Evolutionary conservation across 306 rosid species (phyloP).

Genomic region (Calophaca sinica): DNA sequence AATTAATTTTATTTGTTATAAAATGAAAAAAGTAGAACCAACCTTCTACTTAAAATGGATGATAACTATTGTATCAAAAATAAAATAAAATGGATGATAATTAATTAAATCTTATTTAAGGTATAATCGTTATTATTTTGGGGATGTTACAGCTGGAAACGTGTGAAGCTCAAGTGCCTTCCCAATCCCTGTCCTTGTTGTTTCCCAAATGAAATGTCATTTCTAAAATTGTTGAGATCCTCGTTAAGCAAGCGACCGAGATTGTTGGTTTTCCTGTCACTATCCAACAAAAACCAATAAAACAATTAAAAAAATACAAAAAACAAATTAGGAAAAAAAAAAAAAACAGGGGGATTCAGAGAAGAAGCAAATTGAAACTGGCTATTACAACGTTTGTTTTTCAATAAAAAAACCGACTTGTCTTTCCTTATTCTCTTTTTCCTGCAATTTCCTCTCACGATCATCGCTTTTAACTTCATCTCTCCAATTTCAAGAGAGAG

Average conservation of each 20-base stretch:
- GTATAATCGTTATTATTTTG: too few relatives aligned
- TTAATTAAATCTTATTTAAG: too few relatives aligned
- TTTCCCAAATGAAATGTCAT: constrained; percentile 27
- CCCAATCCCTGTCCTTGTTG: neutral
- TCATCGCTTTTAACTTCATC: constrained; percentile 17
- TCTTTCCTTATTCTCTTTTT: constrained; percentile 31
- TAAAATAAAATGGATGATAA: too few relatives aligned
- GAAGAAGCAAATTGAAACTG: constrained; percentile 3
- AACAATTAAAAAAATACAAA: neutral
- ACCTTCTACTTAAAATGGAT: too few relatives aligned
- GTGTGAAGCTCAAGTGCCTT: constrained; percentile 9
- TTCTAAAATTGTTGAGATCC: constrained; percentile 68
- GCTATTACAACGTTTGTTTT: constrained; percentile 1
- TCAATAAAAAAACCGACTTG: constrained; percentile 35
- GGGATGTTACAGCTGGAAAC: constrained; percentile 19
- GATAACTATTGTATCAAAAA: too few relatives aligned
- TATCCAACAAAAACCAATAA: constrained; percentile 34
- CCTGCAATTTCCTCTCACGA: constrained; percentile 1
- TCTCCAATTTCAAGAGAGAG: constrained; percentile 37
- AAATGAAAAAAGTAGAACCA: too few relatives aligned
- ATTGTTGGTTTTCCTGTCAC: constrained; percentile 56
- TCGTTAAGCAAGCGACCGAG: constrained; percentile 51
- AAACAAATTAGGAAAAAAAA: neutral
- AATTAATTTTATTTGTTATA: too few relatives aligned
- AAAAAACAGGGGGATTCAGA: neutral